Conservation (phyloP, 2,329 filamentous ascomycete species). For the Aspergillus tubingensis region DNA sequence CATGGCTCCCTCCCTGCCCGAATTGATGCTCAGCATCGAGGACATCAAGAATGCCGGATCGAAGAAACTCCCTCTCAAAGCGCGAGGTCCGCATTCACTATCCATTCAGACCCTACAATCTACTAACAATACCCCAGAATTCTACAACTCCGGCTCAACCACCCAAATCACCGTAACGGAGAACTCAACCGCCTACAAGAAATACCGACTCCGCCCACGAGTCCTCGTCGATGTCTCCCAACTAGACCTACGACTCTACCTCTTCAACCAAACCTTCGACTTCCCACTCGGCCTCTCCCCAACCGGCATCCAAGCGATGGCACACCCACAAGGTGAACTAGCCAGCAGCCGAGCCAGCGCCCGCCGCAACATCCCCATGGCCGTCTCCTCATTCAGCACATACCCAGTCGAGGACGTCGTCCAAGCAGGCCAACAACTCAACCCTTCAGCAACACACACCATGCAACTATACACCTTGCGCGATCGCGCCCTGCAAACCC, state of each 20-base stretch:
- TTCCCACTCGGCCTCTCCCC: conserved; percentile 58
- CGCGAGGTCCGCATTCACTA: conserved; percentile 1
- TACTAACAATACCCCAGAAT: conserved; percentile 40
- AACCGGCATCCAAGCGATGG: conserved; percentile 55
- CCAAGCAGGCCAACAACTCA: conserved; percentile 22
- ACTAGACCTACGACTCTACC: conserved; percentile 43
- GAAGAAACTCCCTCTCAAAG: conserved; percentile 3
- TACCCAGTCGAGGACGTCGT: conserved; percentile 51
- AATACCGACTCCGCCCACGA: conserved; percentile 51
- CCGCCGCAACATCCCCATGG: conserved; percentile 48
- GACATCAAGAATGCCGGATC: conserved; percentile 12
- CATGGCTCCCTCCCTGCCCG: not conserved
- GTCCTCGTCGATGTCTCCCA: conserved; percentile 47
- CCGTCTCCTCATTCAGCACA: conserved; percentile 51
- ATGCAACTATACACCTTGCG: conserved; percentile 32
- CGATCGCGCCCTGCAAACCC: conserved; percentile 26
- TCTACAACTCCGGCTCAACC: conserved; percentile 59
- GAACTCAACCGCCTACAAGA: conserved; percentile 54
- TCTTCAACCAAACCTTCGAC: conserved; percentile 46
- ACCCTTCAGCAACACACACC: conserved; percentile 16
- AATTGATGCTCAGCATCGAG: conserved; percentile 15
- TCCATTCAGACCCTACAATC: not conserved
- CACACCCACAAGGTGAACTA: conserved; percentile 55
- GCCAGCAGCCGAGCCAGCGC: conserved; percentile 53
- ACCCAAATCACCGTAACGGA: conserved; percentile 45